These are phyloP conservation scores for Exophiala bonariae DNA, from an alignment of 2,329 filamentous ascomycete genomes.

Conservation along the genomic window DNA sequence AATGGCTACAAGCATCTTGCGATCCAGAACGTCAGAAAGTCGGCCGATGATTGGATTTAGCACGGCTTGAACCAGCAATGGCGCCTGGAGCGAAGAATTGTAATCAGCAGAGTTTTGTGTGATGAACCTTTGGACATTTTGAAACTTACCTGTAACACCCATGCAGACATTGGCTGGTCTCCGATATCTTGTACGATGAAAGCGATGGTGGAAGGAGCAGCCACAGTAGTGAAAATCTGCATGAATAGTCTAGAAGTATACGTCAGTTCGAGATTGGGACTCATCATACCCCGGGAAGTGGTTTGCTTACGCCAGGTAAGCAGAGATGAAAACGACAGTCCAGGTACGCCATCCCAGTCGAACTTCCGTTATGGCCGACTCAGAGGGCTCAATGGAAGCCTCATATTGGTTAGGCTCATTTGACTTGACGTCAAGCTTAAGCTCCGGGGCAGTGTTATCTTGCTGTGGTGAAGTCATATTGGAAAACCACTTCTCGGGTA, in stretches of 20 bases:
- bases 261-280: too few relatives aligned
- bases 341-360: conserved; percentile 56
- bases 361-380: too few relatives aligned
- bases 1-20: conserved; percentile 54
- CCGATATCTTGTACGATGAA: conserved; percentile 58
- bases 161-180: conserved; percentile 51
- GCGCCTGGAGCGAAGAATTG: conserved; percentile 41
- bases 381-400: too few relatives aligned
- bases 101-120: background rate
- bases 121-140: background rate
- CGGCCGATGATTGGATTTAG: conserved; percentile 58
- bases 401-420: too few relatives aligned
- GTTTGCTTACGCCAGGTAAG: conserved; percentile 37
- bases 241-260: conserved; percentile 52
- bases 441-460: too few relatives aligned
- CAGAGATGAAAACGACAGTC: conserved; percentile 54
- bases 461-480: too few relatives aligned
- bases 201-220: conserved; percentile 56
- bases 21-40: conserved; percentile 57
- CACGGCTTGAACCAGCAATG: conserved; percentile 58
- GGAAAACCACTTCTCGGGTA: too few relatives aligned
- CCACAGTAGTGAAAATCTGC: conserved; percentile 57
- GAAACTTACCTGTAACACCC: conserved; percentile 51
- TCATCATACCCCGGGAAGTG: too few relatives aligned
- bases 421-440: too few relatives aligned